Evolutionary conservation across 2,329 filamentous ascomycete genomes (phyloP), one percentile per base, ranked within the genome.

Genomic region (Ascochyta pisi): DNA sequence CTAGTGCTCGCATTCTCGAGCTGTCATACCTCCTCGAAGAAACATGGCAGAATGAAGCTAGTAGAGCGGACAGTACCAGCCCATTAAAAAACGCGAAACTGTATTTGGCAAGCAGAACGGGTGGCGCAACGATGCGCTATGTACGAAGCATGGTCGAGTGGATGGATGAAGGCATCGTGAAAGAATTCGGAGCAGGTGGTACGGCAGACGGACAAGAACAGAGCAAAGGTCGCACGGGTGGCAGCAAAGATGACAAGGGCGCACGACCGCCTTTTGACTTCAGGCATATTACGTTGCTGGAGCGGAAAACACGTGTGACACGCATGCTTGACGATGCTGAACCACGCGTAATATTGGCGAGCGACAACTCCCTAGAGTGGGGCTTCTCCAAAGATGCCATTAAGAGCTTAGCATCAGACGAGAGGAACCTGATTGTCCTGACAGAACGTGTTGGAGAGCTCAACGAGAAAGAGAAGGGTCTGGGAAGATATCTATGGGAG

Each of bases 81-180:
- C 70, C 79, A 1, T 76, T 86, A 39, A 82, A 79, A 61, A 77
- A 77, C 27, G 79, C 83, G 9, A 81, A 79, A 45, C 81, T 97
- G 0, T 97, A 92, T 71, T 81, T 99, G 39, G 94, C 93, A 0
- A 93, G 92, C 35, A 89, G 88, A 56, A 96, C 92, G 58, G 90
- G 91, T 61, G 89, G 91, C 54, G 93, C 92, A 60, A 96, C 93
- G 0, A 90, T 98, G 83, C 85, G 92, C 48, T 91, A 97, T 64
- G 91, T 94, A 24, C 85, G 93, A 63, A 97, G 94, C 74, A 96
- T 99, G 91, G 81, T 99, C 29, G 95, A 99, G 72, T 99, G 95
- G 95, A 98, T 99, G 93, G 93, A 98, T 71, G 93, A 97, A 69
- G 89, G 88, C 54, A 96, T 99, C 56, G 89, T 96, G 38, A 88